Percentiles rank a stretch among this genome's conserved stretches.
These are phyloP conservation scores for Hypsizygus marmoreus DNA, from an alignment of 768 basidiomycete species.

Conservation along the genomic window DNA sequence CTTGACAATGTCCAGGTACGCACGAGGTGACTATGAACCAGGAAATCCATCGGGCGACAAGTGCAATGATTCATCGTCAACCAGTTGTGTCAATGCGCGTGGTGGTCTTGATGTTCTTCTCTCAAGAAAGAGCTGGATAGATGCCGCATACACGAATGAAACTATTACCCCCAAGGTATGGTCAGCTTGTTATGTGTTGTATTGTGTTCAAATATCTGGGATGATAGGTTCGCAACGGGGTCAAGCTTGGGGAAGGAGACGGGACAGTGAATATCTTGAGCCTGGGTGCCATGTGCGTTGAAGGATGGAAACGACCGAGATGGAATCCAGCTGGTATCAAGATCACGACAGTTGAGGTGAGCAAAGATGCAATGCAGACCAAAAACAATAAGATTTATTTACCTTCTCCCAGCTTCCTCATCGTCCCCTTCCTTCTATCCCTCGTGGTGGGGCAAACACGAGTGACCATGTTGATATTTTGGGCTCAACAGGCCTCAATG, in stretches of 20 bases:
- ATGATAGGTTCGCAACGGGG: conserved; percentile 71
- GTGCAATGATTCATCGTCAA: conserved; percentile 46
- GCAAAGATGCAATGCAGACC: conserved; percentile 10
- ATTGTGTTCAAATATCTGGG: background rate
- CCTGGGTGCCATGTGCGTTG: conserved; percentile 94
- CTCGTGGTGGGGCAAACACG: conserved; percentile 89
- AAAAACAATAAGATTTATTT: no score
- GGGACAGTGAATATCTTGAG: conserved; percentile 88
- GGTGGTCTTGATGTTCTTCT: conserved; percentile 55
- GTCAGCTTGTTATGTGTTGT: background rate
- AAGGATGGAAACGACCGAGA: conserved; percentile 85
- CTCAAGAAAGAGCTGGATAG: conserved; percentile 76
- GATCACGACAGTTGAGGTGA: conserved; percentile 84
- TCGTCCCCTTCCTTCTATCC: conserved; percentile 68
- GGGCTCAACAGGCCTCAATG: conserved; percentile 80
- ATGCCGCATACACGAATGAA: conserved; percentile 77
- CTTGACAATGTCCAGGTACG: conserved; percentile 53
- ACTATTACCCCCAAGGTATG: conserved; percentile 54
- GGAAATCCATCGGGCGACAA: conserved; percentile 57
- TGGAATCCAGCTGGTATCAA: conserved; percentile 95
- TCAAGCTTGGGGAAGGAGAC: conserved; percentile 93
- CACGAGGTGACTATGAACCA: conserved; percentile 66
- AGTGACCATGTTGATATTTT: conserved; percentile 89
- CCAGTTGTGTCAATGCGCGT: conserved; percentile 44
- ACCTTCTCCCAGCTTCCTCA: conserved; percentile 70